Conservation (phyloP, 1,284 basidiomycete species). For the Vanrija sp. region DNA sequence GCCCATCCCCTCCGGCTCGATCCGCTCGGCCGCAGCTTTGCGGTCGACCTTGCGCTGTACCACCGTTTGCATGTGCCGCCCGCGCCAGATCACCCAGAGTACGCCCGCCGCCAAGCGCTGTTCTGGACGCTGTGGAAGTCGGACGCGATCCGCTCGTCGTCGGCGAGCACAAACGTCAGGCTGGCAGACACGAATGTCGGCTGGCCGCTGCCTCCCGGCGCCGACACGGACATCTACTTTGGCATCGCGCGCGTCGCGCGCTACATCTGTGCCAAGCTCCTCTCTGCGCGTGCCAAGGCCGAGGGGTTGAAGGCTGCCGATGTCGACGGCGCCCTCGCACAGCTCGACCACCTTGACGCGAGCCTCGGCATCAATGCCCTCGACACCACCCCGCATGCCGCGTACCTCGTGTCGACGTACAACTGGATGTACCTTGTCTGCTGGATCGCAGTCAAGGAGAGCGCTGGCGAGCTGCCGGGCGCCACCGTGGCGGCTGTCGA, state of each 20-base stretch:
- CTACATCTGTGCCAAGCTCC: background rate
- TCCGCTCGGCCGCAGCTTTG: background rate
- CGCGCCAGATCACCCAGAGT: too few species aligned
- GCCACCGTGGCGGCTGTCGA: background rate
- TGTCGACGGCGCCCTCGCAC: background rate
- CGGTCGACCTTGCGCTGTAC: background rate
- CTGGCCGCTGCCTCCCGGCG: background rate
- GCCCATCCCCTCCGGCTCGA: background rate
- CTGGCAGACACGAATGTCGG: background rate
- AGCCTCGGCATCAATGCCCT: too few species aligned
- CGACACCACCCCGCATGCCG: too few species aligned
- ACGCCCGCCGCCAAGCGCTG: background rate
- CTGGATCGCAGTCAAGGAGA: background rate
- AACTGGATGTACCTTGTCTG: slow-evolving; percentile 2
- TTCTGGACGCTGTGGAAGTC: slow-evolving; percentile 4
- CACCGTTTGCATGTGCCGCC: background rate
- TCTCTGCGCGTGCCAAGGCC: background rate
- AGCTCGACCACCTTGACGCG: background rate
- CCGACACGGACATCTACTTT: background rate
- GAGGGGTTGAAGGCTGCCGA: background rate
- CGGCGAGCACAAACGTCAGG: background rate
- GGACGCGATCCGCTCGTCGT: background rate
- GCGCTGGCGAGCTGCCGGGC: background rate
- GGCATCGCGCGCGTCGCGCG: background rate
- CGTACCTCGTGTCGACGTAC: background rate